A percentile compares a stretch with the other conserved stretches of the same genome.
phyloP scores from a whole-genome alignment of 192 early-diverging fungal genomes.

The Funneliformis geosporum region DNA sequence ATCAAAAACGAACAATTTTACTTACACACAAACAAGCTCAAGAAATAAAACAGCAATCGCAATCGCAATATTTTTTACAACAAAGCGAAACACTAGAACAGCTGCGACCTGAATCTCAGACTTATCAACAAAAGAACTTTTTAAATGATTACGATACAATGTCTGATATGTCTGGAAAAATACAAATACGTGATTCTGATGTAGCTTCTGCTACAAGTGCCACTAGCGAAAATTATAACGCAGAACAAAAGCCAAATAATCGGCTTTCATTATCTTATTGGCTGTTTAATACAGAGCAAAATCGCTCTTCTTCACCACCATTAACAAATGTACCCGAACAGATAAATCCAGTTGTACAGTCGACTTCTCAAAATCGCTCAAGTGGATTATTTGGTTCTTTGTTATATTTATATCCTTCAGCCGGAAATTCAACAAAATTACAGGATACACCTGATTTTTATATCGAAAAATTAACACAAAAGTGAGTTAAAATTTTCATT shows the following conservation, averaged over 20 bases:
- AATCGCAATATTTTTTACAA: not conserved
- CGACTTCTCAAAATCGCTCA: not conserved
- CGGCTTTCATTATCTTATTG: not conserved
- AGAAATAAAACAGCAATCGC: not conserved
- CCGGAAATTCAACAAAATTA: not conserved
- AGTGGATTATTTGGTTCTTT: not conserved
- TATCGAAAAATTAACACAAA: constrained; percentile 44
- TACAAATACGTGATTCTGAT: not conserved
- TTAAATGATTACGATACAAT: not conserved
- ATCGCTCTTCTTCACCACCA: not conserved
- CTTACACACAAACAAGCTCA: not conserved
- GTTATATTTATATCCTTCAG: not conserved
- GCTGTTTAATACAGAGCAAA: not conserved
- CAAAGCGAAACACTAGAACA: too few species aligned
- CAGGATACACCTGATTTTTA: constrained; percentile 47
- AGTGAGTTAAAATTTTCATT: constrained; percentile 1
- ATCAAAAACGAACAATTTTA: not conserved
- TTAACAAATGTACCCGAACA: not conserved
- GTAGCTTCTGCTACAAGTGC: not conserved
- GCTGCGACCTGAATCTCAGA: too few species aligned
- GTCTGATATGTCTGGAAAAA: not conserved
- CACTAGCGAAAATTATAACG: not conserved
- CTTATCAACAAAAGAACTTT: not conserved
- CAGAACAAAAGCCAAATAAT: not conserved
- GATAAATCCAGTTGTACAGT: not conserved